phyloP scores from a whole-genome alignment of 192 early-diverging fungal species.

The Gryganskiella cystojenkinii region DNA sequence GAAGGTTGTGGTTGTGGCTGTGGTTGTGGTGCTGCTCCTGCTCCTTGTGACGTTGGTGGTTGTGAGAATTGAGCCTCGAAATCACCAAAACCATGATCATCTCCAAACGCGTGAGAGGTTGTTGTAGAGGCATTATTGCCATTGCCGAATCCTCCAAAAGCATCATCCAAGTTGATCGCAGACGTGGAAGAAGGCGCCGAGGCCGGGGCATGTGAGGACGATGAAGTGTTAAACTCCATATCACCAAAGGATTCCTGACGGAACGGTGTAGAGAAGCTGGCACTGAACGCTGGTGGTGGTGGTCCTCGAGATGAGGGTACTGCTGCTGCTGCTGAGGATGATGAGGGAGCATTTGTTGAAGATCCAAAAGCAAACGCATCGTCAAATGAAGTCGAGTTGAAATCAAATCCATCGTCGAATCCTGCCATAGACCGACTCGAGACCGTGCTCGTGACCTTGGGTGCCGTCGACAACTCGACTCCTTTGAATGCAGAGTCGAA shows the following conservation, averaged over 20 bases:
- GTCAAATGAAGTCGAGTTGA: conserved; percentile 25
- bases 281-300: background rate
- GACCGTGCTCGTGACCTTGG: conserved; percentile 28
- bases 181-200: background rate
- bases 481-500: conserved; percentile 49
- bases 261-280: conserved; percentile 8
- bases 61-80: conserved; percentile 35
- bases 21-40: background rate
- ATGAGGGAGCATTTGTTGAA: conserved; percentile 40
- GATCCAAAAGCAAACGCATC: conserved; percentile 42
- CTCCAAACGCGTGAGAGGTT: conserved; percentile 2
- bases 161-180: conserved; percentile 36
- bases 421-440: background rate
- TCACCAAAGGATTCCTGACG: conserved; percentile 18
- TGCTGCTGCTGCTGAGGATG: background rate
- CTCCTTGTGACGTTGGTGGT: background rate
- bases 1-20: background rate
- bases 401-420: conserved; percentile 1
- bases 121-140: background rate
- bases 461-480: conserved; percentile 25
- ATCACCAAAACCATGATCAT: conserved; percentile 24
- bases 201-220: background rate
- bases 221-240: conserved; percentile 2
- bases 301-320: background rate
- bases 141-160: conserved; percentile 40